Evolutionary conservation across 768 basidiomycete species (phyloP).

Genomic region (Podaxis sp.): DNA sequence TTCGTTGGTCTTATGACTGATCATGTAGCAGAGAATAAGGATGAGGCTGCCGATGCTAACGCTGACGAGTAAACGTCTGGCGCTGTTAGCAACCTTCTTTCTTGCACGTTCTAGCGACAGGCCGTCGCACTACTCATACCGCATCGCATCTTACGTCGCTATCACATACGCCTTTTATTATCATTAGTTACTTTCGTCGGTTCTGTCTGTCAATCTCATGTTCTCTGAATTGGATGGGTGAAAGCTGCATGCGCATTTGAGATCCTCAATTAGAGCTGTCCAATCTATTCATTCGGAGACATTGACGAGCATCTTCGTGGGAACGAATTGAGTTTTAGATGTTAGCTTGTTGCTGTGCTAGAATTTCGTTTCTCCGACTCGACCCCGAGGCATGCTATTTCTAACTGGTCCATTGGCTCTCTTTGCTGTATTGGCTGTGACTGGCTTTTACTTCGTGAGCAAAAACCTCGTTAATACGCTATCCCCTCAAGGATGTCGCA

Average conservation of each 20-base stretch:
- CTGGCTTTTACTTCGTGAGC: conserved; percentile 38
- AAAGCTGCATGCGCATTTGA: not conserved
- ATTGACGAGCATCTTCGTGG: not conserved
- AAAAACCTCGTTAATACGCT: conserved; percentile 43
- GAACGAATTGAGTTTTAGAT: not conserved
- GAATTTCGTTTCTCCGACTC: not conserved
- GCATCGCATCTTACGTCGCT: conserved; percentile 11
- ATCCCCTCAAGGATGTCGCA: conserved; percentile 89
- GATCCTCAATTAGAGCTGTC: too few species aligned
- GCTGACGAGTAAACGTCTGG: conserved; percentile 56
- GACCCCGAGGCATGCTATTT: conserved; percentile 1
- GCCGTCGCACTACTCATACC: conserved; percentile 6
- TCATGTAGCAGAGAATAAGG: conserved; percentile 55
- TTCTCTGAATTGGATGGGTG: conserved; percentile 10
- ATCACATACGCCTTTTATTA: conserved; percentile 8
- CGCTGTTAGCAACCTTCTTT: not conserved
- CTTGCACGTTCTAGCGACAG: not conserved
- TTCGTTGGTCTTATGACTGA: conserved; percentile 8
- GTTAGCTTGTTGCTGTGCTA: not conserved
- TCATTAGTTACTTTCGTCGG: conserved; percentile 8
- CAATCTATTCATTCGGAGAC: not conserved
- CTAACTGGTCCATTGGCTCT: conserved; percentile 30
- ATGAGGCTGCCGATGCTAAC: conserved; percentile 56
- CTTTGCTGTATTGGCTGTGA: conserved; percentile 28
- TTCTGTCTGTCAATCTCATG: conserved; percentile 6